Evolutionary conservation across 192 early-diverging fungal genomes (phyloP).

Genomic region (Umbelopsis ramanniana): DNA sequence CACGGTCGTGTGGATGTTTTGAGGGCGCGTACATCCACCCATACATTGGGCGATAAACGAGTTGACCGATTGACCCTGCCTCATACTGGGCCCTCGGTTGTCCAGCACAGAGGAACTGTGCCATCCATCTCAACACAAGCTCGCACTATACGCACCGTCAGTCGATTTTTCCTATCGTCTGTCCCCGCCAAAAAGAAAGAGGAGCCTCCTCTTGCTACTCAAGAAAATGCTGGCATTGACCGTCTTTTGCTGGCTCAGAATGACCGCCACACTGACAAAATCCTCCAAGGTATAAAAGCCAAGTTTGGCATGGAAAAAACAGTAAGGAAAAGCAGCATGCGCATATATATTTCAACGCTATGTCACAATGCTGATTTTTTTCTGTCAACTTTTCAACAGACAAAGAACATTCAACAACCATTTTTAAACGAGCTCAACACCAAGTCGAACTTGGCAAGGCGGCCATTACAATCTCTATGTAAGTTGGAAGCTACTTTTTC

Average conservation of each 20-base stretch:
- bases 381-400: neutral
- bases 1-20: neutral
- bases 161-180: neutral
- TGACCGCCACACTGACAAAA: neutral
- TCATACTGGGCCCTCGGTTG: neutral
- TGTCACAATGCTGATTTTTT: too few species aligned
- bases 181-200: neutral
- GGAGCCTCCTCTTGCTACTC: neutral
- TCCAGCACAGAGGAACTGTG: neutral
- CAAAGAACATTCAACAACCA: neutral
- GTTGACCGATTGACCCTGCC: neutral
- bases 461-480: slow-evolving; percentile 13
- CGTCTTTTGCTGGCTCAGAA: neutral
- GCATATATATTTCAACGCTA: neutral
- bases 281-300: slow-evolving; percentile 5
- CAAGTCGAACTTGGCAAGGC: neutral
- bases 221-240: neutral
- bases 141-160: slow-evolving; percentile 3
- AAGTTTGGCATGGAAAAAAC: neutral
- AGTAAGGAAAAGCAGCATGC: neutral
- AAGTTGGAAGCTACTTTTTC: neutral
- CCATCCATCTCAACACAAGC: neutral
- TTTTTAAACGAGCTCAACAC: slow-evolving; percentile 7
- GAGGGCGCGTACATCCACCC: neutral
- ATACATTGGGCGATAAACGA: neutral